Evolutionary conservation across 169 alveolate species (phyloP), one percentile per base, ranked within the genome.

Genomic region (Nephromyces sp.): DNA sequence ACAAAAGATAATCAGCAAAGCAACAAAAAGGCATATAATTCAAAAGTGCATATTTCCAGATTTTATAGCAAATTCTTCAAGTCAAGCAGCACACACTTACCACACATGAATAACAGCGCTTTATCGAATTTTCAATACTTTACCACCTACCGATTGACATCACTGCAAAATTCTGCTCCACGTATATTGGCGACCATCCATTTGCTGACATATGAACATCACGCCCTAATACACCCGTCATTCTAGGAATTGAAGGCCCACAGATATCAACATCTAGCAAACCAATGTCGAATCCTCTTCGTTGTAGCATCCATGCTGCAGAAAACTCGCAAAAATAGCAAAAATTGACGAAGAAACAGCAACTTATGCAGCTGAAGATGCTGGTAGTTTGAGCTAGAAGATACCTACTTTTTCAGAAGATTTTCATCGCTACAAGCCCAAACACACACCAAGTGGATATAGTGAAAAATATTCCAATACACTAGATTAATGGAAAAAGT

Each of bases 141-240:
- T 15, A 15, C 57, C n/a, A 21, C 64, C n/a, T 24, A 76, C 79
- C 89, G 27, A 91, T 95, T 24, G 98, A 93, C 98, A 97, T 95
- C 27, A 97, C 97, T 1, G 97, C 93, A 74, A 97, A 86, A 75
- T 90, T 90, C 62, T 92, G 96, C 66, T 90, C 88, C 25, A 91
- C 93, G 73, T 92, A 95, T 28, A 96, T 96, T 25, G 99, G 99
- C 21, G 95, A 80, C 98, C 98, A 94, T 15, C 99, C 99, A 24
- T 83, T 90, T 27, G 94, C 93, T 52, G 96, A 86, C 68, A 91
- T 89, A 75, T 92, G 97, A 22, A 97, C 98, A 80, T 95, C 99
- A 68, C 83, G 86, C 57, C 86, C 89, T 66, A 84, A 86, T 61
- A 94, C 86, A 33, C 93, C 92, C 82, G 95, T 86, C 98, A 97